These are phyloP conservation scores for Austroboletus festivus DNA, from an alignment of 768 basidiomycete species.

Conservation along the genomic window DNA sequence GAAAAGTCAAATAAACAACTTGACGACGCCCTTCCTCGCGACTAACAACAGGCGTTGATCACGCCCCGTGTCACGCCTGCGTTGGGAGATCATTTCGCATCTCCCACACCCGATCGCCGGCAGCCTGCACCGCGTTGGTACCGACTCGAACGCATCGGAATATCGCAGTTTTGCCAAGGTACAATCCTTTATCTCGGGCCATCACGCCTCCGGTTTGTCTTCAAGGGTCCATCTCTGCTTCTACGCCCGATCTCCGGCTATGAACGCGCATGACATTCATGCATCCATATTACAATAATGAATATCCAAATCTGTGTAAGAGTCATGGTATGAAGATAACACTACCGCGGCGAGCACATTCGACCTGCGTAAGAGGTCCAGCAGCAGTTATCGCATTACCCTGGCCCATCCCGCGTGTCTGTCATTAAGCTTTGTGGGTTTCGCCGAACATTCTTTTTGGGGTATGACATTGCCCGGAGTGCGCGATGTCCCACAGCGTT, in stretches of 20 bases:
- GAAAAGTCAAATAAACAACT: too few relatives aligned
- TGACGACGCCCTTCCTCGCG: too few relatives aligned
- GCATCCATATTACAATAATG: slow-evolving; percentile 18
- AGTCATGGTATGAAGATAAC: too few relatives aligned
- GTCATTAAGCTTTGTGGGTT: slow-evolving; percentile 7
- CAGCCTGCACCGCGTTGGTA: neutral
- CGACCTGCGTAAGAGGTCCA: slow-evolving; percentile 9
- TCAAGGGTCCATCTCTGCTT: too few relatives aligned
- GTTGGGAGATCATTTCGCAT: slow-evolving; percentile 1
- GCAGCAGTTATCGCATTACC: slow-evolving; percentile 3
- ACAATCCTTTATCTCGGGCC: too few relatives aligned
- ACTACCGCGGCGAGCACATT: neutral
- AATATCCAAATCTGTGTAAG: slow-evolving; percentile 22
- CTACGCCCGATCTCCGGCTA: slow-evolving; percentile 22
- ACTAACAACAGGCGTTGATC: neutral
- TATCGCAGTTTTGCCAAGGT: too few relatives aligned
- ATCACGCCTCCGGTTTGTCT: neutral
- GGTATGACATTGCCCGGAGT: slow-evolving; percentile 10
- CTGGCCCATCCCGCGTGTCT: slow-evolving; percentile 7
- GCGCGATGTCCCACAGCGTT: slow-evolving; percentile 19
- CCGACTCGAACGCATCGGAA: slow-evolving; percentile 9
- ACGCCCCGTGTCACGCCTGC: neutral
- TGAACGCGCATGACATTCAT: slow-evolving; percentile 24
- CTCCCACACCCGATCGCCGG: slow-evolving; percentile 18
- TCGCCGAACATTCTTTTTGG: slow-evolving; percentile 16